Base-by-base conservation (phyloP, 2,329 filamentous ascomycete genomes). In the Fusarium domesticum region DNA sequence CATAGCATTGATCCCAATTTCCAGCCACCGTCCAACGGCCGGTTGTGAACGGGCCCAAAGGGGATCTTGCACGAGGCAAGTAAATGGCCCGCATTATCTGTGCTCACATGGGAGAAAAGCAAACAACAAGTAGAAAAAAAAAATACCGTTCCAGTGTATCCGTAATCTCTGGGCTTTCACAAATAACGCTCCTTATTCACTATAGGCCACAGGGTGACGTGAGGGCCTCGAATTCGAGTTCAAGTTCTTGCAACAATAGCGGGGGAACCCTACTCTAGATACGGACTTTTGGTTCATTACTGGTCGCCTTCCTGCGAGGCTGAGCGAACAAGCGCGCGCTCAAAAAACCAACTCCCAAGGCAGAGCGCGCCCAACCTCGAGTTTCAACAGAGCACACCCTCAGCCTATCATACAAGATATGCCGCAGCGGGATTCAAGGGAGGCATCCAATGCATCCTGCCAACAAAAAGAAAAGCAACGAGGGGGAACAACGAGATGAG, bases 21-120 rank as follows among this genome's bases (percentile, higher is more conserved):
- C 42, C 37, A 35, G 23, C 51, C 42, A 47, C 42, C 48, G 42
- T 39, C 52, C 37, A 46, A 43, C 41, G 34, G 38, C 32, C 20
- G 36, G 34, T 25, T 18, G 42, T 19, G 51, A 47, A 58, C 56
- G 54, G 56, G 47, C 56, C 56, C 43, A 39, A 18, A 18, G 35
- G 46, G 43, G 52, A 55, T 50, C 52, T 39, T 53, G 34, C 40
- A 31, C 39, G 46, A 33, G 23, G 23, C 8, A 28, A 28, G 14
- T 15, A 45, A 39, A 33, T 47, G 39, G 36, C 51, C 54, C 45
- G 48, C 51, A 54, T 54, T 43, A 48, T 45, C 43, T 57, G 53
- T 57, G 56, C 50, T 48, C 44, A 11, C 34, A 28, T 28, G 31
- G 31, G 15, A 11, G 34, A 28, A 28, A 28, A 28, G 23, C 23